These are phyloP conservation scores for Geosmithia putterillii DNA, from an alignment of 2,329 filamentous ascomycete species.

Conservation along the genomic window DNA sequence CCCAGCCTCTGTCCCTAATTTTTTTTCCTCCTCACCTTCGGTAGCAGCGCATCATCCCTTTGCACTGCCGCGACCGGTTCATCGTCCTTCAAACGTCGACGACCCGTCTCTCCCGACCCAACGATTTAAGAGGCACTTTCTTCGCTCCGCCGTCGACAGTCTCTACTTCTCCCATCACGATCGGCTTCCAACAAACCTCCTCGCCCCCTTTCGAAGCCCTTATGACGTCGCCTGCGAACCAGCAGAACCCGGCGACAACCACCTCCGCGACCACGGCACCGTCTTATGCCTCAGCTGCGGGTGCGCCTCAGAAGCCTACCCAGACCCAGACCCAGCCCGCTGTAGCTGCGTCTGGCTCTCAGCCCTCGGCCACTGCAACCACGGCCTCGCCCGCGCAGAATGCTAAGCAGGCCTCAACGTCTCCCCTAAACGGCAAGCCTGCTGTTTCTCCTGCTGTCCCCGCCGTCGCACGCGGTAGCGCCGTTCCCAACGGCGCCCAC, in stretches of 20 bases:
- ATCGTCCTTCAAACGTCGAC: not conserved
- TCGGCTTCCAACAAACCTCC: constrained; percentile 1
- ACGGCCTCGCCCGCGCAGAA: constrained; percentile 37
- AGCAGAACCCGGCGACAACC: constrained; percentile 45
- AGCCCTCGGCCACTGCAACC: constrained; percentile 40
- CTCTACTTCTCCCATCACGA: constrained; percentile 5
- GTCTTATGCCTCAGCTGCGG: constrained; percentile 57
- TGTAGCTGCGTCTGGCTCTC: constrained; percentile 46
- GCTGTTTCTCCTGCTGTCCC: constrained; percentile 60
- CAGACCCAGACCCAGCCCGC: constrained; percentile 46
- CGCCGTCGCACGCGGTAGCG: constrained; percentile 48
- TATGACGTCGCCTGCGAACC: constrained; percentile 51
- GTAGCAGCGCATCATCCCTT: not conserved
- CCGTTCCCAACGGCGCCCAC: constrained; percentile 58
- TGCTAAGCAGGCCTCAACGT: constrained; percentile 53
- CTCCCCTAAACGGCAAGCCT: constrained; percentile 76
- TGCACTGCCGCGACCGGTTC: not conserved
- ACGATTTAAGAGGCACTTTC: not conserved
- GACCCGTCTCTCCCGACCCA: too few relatives aligned
- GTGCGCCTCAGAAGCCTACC: constrained; percentile 49
- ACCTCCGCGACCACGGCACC: constrained; percentile 42
- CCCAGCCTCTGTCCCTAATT: not conserved
- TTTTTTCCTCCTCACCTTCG: not conserved
- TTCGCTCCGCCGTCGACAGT: constrained; percentile 7
- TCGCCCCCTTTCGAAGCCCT: constrained; percentile 13